Base-by-base conservation (phyloP, 1,284 basidiomycete species). In the Malassezia cuniculi region DNA sequence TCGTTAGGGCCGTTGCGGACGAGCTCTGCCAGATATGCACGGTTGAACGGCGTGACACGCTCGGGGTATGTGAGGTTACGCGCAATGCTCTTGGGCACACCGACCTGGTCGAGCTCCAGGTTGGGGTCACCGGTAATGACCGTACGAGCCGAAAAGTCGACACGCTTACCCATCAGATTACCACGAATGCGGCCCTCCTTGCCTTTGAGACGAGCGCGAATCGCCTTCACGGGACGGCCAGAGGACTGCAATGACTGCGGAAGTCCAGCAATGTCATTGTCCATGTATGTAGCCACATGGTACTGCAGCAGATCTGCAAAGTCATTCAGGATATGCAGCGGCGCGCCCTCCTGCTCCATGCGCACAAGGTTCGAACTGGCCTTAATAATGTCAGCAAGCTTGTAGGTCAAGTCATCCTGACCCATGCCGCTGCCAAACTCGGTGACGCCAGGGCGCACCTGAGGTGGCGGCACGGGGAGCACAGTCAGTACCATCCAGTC, bases 401-500 rank as follows among this genome's bases (percentile, higher is more conserved):
- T 97, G 74, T 94, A 95, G 1, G 93, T 97, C 74, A 99, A 74
- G 71, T 97, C 93, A 64, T 97, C 93, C 69, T 99, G 93, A 56
- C 85, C 87, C 33, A 87, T 78, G 78, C 90, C 86, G 1, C 83
- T 81, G 39, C 89, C 90, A 26, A 90, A 90, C 58, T 97, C 90
- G 15, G 87, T 81, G 43, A 97, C 94, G 69, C 86, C 93, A 0
- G 93, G 93, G 33, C 93, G 84, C 35, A 99, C 93, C 9, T 93
- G 87, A 9, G 93, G 90, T 0, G 93, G 93, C 1, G 93, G 93
- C 0, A 99, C 90, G 25, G 93, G 93, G 61, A 97, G 76, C 20
- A 95, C 87, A 0, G 93, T 95, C 36, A 97, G 72, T 56, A 99
- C 89, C 93, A 99, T 97, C 93, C 93, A 97, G 62, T 95, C 87